Evolutionary conservation across 768 basidiomycete species (phyloP).

Genomic region (Clitopilus passeckerianus): DNA sequence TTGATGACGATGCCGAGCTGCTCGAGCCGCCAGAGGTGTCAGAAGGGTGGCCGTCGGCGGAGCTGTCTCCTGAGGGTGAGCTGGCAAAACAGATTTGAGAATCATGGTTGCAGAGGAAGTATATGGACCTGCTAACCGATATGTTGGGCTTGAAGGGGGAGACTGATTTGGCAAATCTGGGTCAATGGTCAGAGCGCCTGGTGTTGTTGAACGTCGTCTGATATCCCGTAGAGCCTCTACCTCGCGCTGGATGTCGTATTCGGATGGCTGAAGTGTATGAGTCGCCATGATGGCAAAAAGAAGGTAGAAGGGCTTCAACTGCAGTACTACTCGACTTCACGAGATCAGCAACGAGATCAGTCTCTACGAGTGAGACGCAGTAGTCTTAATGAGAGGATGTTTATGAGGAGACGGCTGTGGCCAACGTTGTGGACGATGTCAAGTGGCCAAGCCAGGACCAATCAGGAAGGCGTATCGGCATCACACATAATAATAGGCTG

Average conservation of each 20-base stretch:
- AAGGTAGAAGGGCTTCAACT: not conserved
- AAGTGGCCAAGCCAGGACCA: not conserved
- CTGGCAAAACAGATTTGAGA: not conserved
- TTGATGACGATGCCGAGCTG: conserved; percentile 20
- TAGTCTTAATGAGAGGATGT: not conserved
- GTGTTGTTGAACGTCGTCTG: conserved; percentile 76
- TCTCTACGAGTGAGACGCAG: not conserved
- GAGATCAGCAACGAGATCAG: not conserved
- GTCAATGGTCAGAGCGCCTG: conserved; percentile 81
- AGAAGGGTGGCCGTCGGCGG: conserved; percentile 20
- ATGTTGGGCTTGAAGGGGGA: conserved; percentile 55
- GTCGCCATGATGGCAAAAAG: conserved; percentile 27
- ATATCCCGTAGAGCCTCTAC: conserved; percentile 84
- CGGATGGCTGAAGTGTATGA: conserved; percentile 65
- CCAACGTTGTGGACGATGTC: conserved; percentile 1
- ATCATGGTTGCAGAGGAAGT: not conserved
- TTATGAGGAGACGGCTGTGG: not conserved
- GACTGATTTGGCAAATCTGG: conserved; percentile 85
- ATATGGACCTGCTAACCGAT: conserved; percentile 33
- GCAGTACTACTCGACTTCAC: not conserved
- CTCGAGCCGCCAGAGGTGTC: conserved; percentile 14
- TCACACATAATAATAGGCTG: conserved; percentile 5
- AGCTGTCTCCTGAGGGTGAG: conserved; percentile 5
- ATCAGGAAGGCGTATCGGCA: not conserved
- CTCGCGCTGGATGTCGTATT: conserved; percentile 83